Base-by-base conservation (phyloP, 2,329 filamentous ascomycete genomes). In the Pseudonectria foliicola region DNA sequence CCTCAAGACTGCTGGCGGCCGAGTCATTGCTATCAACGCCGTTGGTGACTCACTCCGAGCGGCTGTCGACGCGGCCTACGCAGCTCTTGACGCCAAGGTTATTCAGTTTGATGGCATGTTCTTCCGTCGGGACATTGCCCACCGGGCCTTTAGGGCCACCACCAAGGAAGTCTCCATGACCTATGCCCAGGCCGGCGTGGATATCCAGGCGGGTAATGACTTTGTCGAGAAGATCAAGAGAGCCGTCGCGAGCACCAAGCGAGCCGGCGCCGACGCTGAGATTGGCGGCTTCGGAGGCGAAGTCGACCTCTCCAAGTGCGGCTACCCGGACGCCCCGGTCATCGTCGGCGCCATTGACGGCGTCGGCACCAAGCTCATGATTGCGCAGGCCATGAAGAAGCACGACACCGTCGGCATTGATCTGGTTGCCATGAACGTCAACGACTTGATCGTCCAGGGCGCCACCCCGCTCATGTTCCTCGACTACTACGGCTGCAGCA, bases 391-490 rank as follows among this genome's bases (percentile, higher is more conserved):
- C 10, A 85, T 93, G 67, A 75, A 80, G 50, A 87, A 93, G 64
- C 92, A 95, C 63, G 81, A 90, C 61, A 95, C 89, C 3, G 90
- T 98, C 10, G 92, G 92, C 41, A 88, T 98, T 50, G 92, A 98
- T 58, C 75, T 98, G 25, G 92, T 98, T 4, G 92, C 92, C 48
- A 96, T 96, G 90, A 96, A 95, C 61, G 92, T 96, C 57, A 98
- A 98, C 61, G 92, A 98, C 55, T 73, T 98, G 0, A 82, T 98
- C 33, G 92, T 96, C 7, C 89, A 96, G 66, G 92, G 92, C 35
- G 92, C 92, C 10, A 86, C 92, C 49, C 89, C 92, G 3, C 73
- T 96, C 45, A 92, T 92, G 71, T 96, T 98, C 74, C 80, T 96
- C 43, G 92, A 98, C 68, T 96, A 94, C 73, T 95, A 93, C 64